Evolutionary conservation across 306 rosid species (phyloP), one percentile per base, ranked within the genome.

Genomic region (Vigna unguiculata): DNA sequence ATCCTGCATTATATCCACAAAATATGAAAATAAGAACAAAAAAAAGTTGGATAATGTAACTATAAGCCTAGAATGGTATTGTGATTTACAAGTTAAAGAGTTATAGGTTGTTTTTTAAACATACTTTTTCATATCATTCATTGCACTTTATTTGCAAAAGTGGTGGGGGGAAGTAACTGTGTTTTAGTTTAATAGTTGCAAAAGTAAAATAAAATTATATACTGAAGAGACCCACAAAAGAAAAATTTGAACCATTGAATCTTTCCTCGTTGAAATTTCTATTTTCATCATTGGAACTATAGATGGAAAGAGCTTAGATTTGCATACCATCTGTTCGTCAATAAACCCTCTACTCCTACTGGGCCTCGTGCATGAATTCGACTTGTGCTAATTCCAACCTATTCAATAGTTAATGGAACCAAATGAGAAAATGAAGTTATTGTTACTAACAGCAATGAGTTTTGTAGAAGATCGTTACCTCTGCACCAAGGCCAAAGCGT

Each of bases 301-400:
- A 59, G 43, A 19, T 5, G 72, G 51, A 2, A 49, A 49, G 14
- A 41, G 43, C 22, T 64, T 60, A 75, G 54, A 78, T 76, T 46
- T 78, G 32, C 57, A 43, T 92, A 94, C 98, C 98, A 94, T 92
- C 91, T 77, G 34, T 87, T 80, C 53, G 97, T 92, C 80, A 92
- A 76, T 77, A 94, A 74, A 43, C 98, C 98, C 75, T 94, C 98
- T n/a, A 95, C 95, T 78, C 97, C 98, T n/a, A 95, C 96, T 1
- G 98, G 97, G 66, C 97, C 98, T 79, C 98, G 82, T 68, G 94
- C 91, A 82, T 95, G 98, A 82, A 88, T 92, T 61, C 91, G 81
- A 62, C 94, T 81, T 16, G 93, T 88, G 61, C 92, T 88, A 77
- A 87, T 89, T 69, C 96, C 98, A 66, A 89, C 98, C 97, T 94